A percentile compares a stretch with the other conserved stretches of the same genome.
phyloP scores from a whole-genome alignment of 179 eudicot species.

The Beta lomatogona region DNA sequence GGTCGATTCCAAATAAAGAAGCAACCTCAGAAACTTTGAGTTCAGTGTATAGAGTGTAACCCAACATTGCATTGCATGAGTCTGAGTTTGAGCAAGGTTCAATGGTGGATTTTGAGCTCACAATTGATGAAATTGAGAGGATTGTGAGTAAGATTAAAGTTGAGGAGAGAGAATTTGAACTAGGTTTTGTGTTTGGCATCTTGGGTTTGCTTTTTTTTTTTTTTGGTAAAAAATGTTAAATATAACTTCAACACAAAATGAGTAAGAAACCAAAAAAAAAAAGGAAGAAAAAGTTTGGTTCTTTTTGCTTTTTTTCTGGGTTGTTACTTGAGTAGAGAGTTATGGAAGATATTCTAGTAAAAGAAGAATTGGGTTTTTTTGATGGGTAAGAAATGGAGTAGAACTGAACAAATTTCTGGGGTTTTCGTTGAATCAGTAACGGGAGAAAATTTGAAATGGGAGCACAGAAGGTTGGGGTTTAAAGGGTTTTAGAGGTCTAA shows the following conservation, averaged over 20 bases:
- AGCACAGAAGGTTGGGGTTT: not conserved
- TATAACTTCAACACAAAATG: not conserved
- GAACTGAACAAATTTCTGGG: not conserved
- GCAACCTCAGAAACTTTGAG: constrained; percentile 89
- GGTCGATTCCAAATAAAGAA: constrained; percentile 74
- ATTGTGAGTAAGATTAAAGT: constrained; percentile 19
- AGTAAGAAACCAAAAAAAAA: not conserved
- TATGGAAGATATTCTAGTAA: not conserved
- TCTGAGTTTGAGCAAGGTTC: constrained; percentile 87
- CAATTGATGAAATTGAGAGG: constrained; percentile 22
- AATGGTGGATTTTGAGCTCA: constrained; percentile 80
- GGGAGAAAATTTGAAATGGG: constrained; percentile 21
- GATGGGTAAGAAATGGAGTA: not conserved
- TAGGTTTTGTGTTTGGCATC: constrained; percentile 42
- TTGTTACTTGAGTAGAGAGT: not conserved
- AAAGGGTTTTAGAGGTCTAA: constrained; percentile 7
- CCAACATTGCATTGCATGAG: constrained; percentile 69
- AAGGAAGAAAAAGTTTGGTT: not conserved
- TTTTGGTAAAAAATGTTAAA: no score
- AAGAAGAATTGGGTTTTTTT: not conserved
- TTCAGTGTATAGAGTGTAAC: constrained; percentile 89
- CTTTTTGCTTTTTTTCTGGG: constrained; percentile 3
- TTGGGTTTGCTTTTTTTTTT: constrained; percentile 14
- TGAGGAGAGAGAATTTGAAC: constrained; percentile 12
- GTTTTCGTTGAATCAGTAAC: not conserved